Base-by-base conservation (phyloP, 441 rosid genomes). In the Erysimum pusillum region DNA sequence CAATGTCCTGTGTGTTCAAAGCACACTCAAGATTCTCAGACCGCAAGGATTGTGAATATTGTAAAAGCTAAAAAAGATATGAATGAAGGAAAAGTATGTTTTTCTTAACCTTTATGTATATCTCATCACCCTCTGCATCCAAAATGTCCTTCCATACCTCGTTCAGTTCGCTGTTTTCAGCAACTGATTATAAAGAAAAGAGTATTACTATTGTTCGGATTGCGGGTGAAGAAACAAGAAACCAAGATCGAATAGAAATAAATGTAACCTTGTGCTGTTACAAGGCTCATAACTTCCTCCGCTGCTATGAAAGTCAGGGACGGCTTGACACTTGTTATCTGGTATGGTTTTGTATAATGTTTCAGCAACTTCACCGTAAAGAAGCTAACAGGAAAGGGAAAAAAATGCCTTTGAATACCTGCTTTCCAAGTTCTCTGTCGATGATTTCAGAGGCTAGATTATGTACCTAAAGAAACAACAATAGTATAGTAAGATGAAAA, bases 101-200 rank as follows among this genome's bases (percentile, higher is more conserved):
- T 67, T 9, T 32, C 12, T 41, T 39, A 80, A 91, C 99, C 97
- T 96, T 96, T 35, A 93, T 84, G 63, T 96, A 96, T 74, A 91
- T 96, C 82, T 96, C 99, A 83, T 96, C 99, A 9, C 99, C 99
- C 28, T 93, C 98, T 52, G 99, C 92, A 56, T 96, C 76, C 22
- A 96, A 85, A 73, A 96, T 88, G 85, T 96, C 99, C 85, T 90
- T 91, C 99, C 99, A 93, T 62, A 96, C 99, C 65, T 86, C 97
- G 78, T 93, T 93, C 74, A 96, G 72, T 77, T 93, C 98, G 76
- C 87, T 84, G 85, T 91, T 86, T 84, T 91, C 90, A 2, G 94
- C 93, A 78, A 96, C 98, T 96, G 90, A 22, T 71, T 25, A 81
- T 54, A 68, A 63, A 75, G 59, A 52, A 74, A 58, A 36, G 57